Base-by-base conservation (phyloP, 2,329 filamentous ascomycete species). In the Beauveria brongniartii region DNA sequence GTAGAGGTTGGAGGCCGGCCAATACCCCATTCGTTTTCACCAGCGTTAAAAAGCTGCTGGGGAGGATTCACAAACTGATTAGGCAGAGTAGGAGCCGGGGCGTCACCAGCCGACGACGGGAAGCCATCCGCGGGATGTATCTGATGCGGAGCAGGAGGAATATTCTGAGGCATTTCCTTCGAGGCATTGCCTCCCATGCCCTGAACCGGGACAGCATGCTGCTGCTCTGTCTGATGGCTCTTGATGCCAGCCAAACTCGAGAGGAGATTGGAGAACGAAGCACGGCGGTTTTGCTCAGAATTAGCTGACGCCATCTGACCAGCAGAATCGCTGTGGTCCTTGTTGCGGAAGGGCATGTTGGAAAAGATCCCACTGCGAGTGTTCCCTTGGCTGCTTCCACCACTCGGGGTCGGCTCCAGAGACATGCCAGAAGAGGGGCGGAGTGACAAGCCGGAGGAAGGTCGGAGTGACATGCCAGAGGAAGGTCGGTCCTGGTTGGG, bases 401-500 rank as follows among this genome's bases (percentile, higher is more conserved):
- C 43, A n/a, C 54, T 56, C 12, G 37, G 24, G 10, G 54, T 37
- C 20, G 41, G 26, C 43, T 56, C 54, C 12, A 56, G 28, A 26
- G 57, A 53, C n/a, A 53, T 59, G 18, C 51, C 52, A 9, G 52
- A 55, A 12, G 53, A 56, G 5, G 59, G 53, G 5, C 52, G 34
- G 5, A 37, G 34, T 34, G 30, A 34, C 30, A 34, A 34, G 30
- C 30, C 30, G 12, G 30, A 34, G 10, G 30, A 34, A 34, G 30
- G 30, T 34, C 30, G 30, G 30, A 56, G 43, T 28, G 57, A 53
- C 26, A 53, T 59, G 18, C 51, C 52, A 9, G 52, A 55, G 7
- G 53, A 52, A 7, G 59, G 53, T 3, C 52, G 59, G 3, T 61
- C 59, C 12, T 55, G 43, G 16, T 61, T 67, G 18, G 68, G 60